Conservation (phyloP, 257 asterid genomes). For the Solanum corneliomulleri region DNA sequence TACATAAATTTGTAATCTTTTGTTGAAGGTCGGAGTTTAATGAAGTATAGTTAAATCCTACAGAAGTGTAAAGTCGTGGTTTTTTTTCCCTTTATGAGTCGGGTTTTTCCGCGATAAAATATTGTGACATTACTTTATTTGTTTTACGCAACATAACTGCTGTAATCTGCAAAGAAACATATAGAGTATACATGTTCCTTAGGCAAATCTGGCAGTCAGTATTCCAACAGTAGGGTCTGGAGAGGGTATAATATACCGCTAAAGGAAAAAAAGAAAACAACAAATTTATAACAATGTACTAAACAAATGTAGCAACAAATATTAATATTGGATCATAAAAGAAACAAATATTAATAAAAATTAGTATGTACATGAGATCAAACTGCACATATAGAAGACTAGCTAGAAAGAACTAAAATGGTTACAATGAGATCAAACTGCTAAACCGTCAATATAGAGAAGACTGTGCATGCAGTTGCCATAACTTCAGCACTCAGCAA, state of each 20-base stretch:
- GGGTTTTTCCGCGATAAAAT: no score
- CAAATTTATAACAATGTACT: background rate
- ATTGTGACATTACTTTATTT: no score
- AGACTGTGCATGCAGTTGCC: background rate
- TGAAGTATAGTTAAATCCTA: no score
- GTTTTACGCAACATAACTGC: rapidly evolving
- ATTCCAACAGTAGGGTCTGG: no score
- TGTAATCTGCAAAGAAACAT: no score
- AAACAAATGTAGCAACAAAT: background rate
- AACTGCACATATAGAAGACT: background rate
- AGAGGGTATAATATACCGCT: no score
- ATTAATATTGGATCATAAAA: background rate
- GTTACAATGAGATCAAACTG: background rate
- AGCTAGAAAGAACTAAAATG: background rate
- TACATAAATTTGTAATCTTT: no score
- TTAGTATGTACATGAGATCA: background rate
- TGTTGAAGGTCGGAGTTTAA: no score
- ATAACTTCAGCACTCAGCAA: slow-evolving; percentile 54
- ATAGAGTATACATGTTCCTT: no score
- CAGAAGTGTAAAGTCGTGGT: no score
- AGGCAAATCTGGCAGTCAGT: no score
- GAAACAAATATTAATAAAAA: background rate
- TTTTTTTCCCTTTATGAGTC: no score
- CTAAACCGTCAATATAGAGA: background rate
- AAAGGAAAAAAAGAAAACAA: background rate